Evolutionary conservation across 768 basidiomycete genomes (phyloP).

Genomic region (Boletus vinaceobasis): DNA sequence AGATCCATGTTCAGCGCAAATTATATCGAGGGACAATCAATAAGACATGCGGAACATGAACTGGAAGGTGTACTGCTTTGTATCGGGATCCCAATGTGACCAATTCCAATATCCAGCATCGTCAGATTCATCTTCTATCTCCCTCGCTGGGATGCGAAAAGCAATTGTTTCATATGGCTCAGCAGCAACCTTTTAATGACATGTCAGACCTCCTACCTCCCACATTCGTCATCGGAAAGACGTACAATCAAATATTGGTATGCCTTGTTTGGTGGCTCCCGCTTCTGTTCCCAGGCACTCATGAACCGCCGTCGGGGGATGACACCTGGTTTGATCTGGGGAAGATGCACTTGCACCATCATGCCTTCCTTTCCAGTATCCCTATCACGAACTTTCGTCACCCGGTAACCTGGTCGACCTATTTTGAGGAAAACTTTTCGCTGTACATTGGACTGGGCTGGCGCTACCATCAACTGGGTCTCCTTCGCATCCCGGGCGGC

Average conservation of each 20-base stretch:
- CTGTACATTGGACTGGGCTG: slow-evolving; percentile 72
- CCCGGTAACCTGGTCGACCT: slow-evolving; percentile 90
- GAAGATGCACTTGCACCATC: slow-evolving; percentile 95
- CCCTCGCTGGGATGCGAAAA: slow-evolving; percentile 96
- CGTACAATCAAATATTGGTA: slow-evolving; percentile 97
- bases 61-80: slow-evolving; percentile 97
- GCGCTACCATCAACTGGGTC: slow-evolving; percentile 84
- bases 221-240: slow-evolving; percentile 15
- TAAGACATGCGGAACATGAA: slow-evolving; percentile 81
- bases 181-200: slow-evolving; percentile 77
- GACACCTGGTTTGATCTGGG: slow-evolving; percentile 86
- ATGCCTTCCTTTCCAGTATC: slow-evolving; percentile 92
- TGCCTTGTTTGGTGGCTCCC: slow-evolving; percentile 91
- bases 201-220: slow-evolving; percentile 27
- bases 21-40: slow-evolving; percentile 20
- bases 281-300: slow-evolving; percentile 97
- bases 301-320: slow-evolving; percentile 88
- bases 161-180: slow-evolving; percentile 99
- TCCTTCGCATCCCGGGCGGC: slow-evolving; percentile 98
- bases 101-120: slow-evolving; percentile 93
- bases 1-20: slow-evolving; percentile 2
- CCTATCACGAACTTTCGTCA: slow-evolving; percentile 93
- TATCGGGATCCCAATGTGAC: slow-evolving; percentile 99
- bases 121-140: slow-evolving; percentile 93
- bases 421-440: slow-evolving; percentile 97